Evolutionary conservation across 2,329 filamentous ascomycete genomes (phyloP).

Genomic region (Fusarium pseudograminearum): DNA sequence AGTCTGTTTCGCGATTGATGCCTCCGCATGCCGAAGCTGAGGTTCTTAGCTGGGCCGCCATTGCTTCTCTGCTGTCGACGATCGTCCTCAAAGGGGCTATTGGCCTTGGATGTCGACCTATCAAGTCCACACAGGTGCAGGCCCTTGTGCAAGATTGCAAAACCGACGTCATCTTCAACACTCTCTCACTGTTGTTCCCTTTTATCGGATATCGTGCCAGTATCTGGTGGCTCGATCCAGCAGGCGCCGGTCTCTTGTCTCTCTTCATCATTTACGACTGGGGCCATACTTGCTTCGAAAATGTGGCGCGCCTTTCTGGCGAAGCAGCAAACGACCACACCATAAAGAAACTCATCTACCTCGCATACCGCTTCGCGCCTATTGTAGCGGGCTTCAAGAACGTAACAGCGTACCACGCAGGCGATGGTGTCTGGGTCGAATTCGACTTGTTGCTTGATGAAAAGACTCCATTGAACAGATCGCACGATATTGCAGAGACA

Average conservation of each 20-base stretch:
- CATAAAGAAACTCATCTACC: conserved; percentile 50
- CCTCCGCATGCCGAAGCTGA: conserved; percentile 65
- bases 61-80: conserved; percentile 72
- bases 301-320: conserved; percentile 50
- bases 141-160: conserved; percentile 64
- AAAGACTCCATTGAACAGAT: conserved; percentile 48
- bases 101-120: conserved; percentile 84
- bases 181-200: conserved; percentile 87
- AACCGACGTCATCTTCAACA: conserved; percentile 88
- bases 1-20: conserved; percentile 73
- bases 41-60: conserved; percentile 47
- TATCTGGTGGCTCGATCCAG: conserved; percentile 75
- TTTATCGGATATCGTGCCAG: conserved; percentile 70
- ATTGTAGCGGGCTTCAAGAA: conserved; percentile 51
- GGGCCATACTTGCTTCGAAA: conserved; percentile 63
- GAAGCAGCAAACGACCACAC: conserved; percentile 50
- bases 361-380: conserved; percentile 52
- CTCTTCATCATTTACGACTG: conserved; percentile 78
- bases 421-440: conserved; percentile 52
- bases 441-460: conserved; percentile 51
- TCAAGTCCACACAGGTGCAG: conserved; percentile 86
- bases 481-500: conserved; percentile 52
- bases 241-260: conserved; percentile 71
- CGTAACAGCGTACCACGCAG: conserved; percentile 52
- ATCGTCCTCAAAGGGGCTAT: conserved; percentile 84